These are phyloP conservation scores for Blastomyces gilchristii DNA, from an alignment of 2,329 filamentous ascomycete genomes.

Conservation along the genomic window DNA sequence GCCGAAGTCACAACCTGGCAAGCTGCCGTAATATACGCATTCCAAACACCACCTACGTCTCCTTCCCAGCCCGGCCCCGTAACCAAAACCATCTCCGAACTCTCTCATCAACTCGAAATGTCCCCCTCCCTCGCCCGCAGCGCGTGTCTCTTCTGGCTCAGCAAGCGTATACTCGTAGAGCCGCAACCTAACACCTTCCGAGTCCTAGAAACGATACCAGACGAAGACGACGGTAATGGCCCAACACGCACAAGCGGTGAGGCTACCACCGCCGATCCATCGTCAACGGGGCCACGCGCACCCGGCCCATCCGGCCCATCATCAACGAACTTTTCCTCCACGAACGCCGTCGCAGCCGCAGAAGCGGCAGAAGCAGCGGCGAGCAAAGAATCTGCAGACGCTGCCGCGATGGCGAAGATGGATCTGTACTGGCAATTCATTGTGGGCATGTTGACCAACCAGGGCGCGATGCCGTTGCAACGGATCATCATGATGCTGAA, in stretches of 20 bases:
- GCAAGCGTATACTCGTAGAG: conserved; percentile 43
- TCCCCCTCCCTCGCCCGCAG: conserved; percentile 46
- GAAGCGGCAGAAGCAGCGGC: conserved; percentile 34
- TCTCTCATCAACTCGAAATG: conserved; percentile 46
- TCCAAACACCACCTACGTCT: conserved; percentile 44
- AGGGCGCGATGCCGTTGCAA: conserved; percentile 67
- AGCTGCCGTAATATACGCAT: conserved; percentile 77
- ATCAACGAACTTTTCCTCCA: conserved; percentile 11
- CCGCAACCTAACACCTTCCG: conserved; percentile 43
- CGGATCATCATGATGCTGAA: conserved; percentile 92
- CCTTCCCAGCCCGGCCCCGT: conserved; percentile 18
- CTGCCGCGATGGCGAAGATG: conserved; percentile 57
- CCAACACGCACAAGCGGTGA: conserved; percentile 16
- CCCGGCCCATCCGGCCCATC: conserved; percentile 3
- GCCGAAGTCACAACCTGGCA: conserved; percentile 72
- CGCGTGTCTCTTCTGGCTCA: conserved; percentile 54
- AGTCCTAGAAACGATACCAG: conserved; percentile 46
- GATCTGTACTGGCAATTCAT: conserved; percentile 86
- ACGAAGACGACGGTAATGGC: conserved; percentile 21
- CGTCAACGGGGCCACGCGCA: conserved; percentile 14
- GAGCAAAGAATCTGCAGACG: conserved; percentile 40
- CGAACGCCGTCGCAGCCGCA: conserved; percentile 30
- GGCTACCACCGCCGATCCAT: conserved; percentile 18
- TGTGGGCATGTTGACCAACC: conserved; percentile 88
- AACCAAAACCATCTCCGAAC: conserved; percentile 33